Percentiles rank a stretch among this genome's conserved stretches.
Evolutionary conservation across 805 yeast genomes (phyloP).

Genomic region (Priceomyces haplophilus): DNA sequence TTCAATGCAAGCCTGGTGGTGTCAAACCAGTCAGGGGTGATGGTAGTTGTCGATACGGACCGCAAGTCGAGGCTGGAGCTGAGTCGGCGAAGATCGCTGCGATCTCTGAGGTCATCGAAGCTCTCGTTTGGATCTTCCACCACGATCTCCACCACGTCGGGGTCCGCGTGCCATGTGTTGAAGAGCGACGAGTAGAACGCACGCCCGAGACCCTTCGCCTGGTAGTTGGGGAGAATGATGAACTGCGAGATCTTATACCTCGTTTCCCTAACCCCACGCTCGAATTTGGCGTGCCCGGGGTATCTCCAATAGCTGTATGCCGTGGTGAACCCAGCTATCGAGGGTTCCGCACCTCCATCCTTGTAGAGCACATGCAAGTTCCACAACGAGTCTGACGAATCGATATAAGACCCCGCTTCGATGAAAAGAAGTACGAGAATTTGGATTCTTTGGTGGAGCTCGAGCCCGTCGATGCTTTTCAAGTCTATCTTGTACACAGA

Average conservation of each 20-base stretch:
- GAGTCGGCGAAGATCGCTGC: slow-evolving; percentile 58
- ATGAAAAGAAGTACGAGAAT: slow-evolving; percentile 79
- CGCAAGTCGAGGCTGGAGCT: slow-evolving; percentile 17
- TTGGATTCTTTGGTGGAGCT: slow-evolving; percentile 67
- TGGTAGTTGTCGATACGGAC: slow-evolving; percentile 15
- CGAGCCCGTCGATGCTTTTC: slow-evolving; percentile 39
- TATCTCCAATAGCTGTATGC: slow-evolving; percentile 82
- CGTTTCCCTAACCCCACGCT: slow-evolving; percentile 32
- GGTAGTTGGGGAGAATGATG: slow-evolving; percentile 79
- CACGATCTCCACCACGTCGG: slow-evolving; percentile 62
- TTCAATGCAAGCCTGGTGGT: slow-evolving; percentile 44
- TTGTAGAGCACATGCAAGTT: slow-evolving; percentile 59
- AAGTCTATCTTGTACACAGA: slow-evolving; percentile 52
- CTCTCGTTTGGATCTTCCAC: slow-evolving; percentile 94
- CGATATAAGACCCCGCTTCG: slow-evolving; percentile 92
- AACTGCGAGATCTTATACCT: slow-evolving; percentile 87
- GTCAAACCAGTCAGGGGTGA: slow-evolving; percentile 37
- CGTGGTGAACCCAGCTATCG: slow-evolving; percentile 77
- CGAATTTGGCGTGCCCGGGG: slow-evolving; percentile 52
- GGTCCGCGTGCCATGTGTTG: slow-evolving; percentile 53
- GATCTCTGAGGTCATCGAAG: slow-evolving; percentile 87
- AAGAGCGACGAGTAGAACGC: slow-evolving; percentile 57
- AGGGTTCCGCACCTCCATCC: slow-evolving; percentile 21
- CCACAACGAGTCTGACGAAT: slow-evolving; percentile 74
- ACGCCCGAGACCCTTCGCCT: slow-evolving; percentile 70